Base-by-base conservation (phyloP, 345 rosid genomes). In the Cardamine resedifolia region DNA sequence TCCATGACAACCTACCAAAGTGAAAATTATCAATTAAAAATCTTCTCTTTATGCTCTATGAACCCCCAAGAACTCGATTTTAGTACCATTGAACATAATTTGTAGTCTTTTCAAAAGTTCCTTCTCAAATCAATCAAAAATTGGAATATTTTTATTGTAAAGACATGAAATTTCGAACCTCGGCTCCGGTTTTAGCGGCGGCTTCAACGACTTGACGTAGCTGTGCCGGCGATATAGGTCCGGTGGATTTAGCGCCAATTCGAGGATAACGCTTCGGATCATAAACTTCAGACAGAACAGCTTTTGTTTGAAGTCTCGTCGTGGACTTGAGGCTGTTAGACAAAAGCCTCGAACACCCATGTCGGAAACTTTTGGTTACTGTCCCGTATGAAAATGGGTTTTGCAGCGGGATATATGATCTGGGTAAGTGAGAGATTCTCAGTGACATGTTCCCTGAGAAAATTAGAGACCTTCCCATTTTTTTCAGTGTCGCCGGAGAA, bases 111-210 rank as follows among this genome's bases (percentile, higher is more conserved):
- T 7, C 11, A 41, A 41, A 10, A 30, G 23, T 8, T 23, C 34
- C 0, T 58, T 7, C 11, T 58, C 8, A 26, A 14, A 71, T 26
- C 18, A 30, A 6, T 58, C 8, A 43, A 18, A 28, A 50, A 6
- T 9, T 18, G 5, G 7, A 28, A 33, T 21, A 53, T 2, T 55
- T 23, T 21, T 16, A 7, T 10, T 31, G 11, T 33, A 19, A 18
- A 66, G 55, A 21, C 9, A n/a, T 4, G 60, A 47, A 70, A 49
- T 34, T 68, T 47, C 39, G 55, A 60, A 94, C 98, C 96, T 86
- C 86, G 4, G 98, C 96, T 7, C 97, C 97, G 58, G 95, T 82
- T 75, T 79, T 85, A 43, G 98, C 97, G 47, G 97, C 92, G 64
- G 84, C 60, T 77, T 91, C 97, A 33, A 91, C 95, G 38, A 89